Base-by-base conservation (phyloP, 768 basidiomycete genomes). In the Xerocomellus amylosporus region DNA sequence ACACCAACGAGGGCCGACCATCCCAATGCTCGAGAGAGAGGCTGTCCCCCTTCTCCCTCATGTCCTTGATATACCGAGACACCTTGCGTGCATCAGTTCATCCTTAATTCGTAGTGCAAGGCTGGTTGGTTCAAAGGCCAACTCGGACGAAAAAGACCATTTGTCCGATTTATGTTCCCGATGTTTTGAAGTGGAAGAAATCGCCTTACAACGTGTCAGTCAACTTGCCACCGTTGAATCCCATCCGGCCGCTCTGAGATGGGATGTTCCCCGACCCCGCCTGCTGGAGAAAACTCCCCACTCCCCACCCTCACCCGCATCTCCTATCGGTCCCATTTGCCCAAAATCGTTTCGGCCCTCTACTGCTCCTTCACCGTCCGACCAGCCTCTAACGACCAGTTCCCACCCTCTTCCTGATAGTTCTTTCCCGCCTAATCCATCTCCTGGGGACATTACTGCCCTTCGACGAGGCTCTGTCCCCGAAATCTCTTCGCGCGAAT, bases 71-170 rank as follows among this genome's bases (percentile, higher is more conserved):
- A 75, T 90, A 46, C 85, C 90, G 3, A 83, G 83, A 63, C 86
- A 93, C 60, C 78, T 93, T 34, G 89, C 90, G 15, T 78, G 84
- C 49, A 75, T 94, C 53, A 82, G 85, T 9, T 88, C 89, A 8
- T 82, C 86, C 43, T 79, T 95, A n/a, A 81, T 86, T 36, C 85
- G 90, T 34, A 77, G 82, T 59, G 63, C 71, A 22, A 81, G 82
- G 24, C 72, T 74, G 58, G 73, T 77, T 49, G 74, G 76, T 46
- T 70, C 73, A 33, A 65, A 71, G 28, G 70, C 61, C 24, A 61
- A 66, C n/a, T 62, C 58, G n/a, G 63, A 65, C 19, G 66, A 65
- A 45, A 73, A 60, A 15, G 69, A 71, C 15, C 66, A 73, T 9
- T 58, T 90, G 40, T 74, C 79, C 19, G 80, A 83, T 49, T 77